phyloP scores from a whole-genome alignment of 169 alveolate species.

The Plasmodium chabaudi region DNA sequence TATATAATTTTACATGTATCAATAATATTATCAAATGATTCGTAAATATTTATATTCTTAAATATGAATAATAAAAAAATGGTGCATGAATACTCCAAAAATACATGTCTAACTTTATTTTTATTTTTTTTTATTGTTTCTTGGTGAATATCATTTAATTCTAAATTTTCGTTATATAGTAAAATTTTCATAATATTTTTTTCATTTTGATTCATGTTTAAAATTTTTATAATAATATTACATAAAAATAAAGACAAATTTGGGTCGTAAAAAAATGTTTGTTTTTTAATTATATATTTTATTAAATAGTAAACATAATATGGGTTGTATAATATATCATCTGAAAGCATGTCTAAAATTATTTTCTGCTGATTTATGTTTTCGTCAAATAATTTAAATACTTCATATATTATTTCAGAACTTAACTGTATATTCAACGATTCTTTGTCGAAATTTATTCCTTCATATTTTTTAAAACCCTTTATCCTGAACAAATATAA shows the following conservation, averaged over 20 bases:
- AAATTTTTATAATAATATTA: slow-evolving; percentile 41
- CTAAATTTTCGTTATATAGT: slow-evolving; percentile 21
- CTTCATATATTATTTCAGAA: slow-evolving; percentile 49
- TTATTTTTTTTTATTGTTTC: slow-evolving; percentile 20
- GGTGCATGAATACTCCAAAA: slow-evolving; percentile 29
- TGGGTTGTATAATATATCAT: slow-evolving; percentile 50
- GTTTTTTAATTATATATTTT: slow-evolving; percentile 53
- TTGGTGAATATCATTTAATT: slow-evolving; percentile 33
- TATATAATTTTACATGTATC: slow-evolving; percentile 28
- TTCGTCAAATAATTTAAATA: slow-evolving; percentile 34
- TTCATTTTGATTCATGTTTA: slow-evolving; percentile 28
- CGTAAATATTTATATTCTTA: slow-evolving; percentile 44
- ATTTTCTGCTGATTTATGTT: slow-evolving; percentile 34
- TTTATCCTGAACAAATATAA: slow-evolving; percentile 8
- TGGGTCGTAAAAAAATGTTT: slow-evolving; percentile 42
- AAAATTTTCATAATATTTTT: slow-evolving; percentile 18
- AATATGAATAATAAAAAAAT: slow-evolving; percentile 37
- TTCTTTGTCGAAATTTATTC: slow-evolving; percentile 18
- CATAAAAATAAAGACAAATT: slow-evolving; percentile 47
- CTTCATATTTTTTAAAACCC: slow-evolving; percentile 20
- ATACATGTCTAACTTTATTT: slow-evolving; percentile 31
- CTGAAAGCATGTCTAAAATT: slow-evolving; percentile 42
- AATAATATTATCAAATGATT: slow-evolving; percentile 13
- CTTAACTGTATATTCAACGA: slow-evolving; percentile 20
- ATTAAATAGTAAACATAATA: slow-evolving; percentile 42